These are phyloP conservation scores for Breviolum minutum DNA, from an alignment of 73 alveolate species.

Conservation along the genomic window DNA sequence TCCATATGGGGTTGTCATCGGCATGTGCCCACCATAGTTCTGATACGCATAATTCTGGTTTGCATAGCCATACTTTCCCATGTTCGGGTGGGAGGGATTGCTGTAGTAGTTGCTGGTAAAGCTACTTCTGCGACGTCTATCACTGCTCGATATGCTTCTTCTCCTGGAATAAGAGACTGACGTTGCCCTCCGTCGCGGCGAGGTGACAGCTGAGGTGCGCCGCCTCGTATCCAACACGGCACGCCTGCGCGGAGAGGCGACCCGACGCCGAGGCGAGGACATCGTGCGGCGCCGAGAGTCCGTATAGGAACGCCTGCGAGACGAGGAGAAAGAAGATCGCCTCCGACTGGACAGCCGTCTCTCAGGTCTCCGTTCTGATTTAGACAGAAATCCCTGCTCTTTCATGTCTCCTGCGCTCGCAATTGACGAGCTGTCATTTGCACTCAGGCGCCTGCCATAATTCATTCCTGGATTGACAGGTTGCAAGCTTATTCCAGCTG, in stretches of 20 bases:
- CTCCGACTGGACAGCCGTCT: conserved; percentile 35
- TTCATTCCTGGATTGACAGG: conserved; percentile 4
- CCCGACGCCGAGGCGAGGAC: conserved; percentile 10
- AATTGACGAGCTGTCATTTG: not conserved
- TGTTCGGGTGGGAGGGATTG: conserved; percentile 65
- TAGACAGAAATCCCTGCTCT: not conserved
- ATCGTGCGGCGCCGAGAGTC: conserved; percentile 12
- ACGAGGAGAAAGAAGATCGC: conserved; percentile 24
- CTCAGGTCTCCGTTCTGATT: no score
- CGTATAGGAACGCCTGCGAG: conserved; percentile 9
- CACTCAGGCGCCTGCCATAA: not conserved
- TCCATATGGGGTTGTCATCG: conserved; percentile 82
- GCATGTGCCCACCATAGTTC: conserved; percentile 88
- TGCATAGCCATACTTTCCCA: conserved; percentile 67
- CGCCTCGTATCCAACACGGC: not conserved
- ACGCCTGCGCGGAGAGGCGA: conserved; percentile 7
- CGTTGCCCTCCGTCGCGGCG: not conserved
- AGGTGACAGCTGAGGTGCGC: not conserved
- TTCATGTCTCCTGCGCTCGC: not conserved
- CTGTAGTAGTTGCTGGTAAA: conserved; percentile 23
- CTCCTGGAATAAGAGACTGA: not conserved
- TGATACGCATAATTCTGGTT: conserved; percentile 37
- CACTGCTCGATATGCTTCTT: not conserved
- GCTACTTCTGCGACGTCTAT: conserved; percentile 41
- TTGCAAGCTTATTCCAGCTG: conserved; percentile 26